These are phyloP conservation scores for Groenewaldozyma tartarivorans DNA, from an alignment of 805 yeast genomes.

Conservation along the genomic window DNA sequence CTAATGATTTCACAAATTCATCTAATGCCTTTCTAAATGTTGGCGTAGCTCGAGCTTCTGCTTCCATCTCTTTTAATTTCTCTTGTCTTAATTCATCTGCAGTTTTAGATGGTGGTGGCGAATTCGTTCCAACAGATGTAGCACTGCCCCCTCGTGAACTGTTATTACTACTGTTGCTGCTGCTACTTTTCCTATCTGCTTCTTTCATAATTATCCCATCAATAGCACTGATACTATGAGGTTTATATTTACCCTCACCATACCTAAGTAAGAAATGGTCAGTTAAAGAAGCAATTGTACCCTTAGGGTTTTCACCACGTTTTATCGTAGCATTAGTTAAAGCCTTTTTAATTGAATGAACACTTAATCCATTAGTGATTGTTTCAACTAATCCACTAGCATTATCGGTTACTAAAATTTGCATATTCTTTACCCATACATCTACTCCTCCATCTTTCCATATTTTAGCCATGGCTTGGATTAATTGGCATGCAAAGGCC, in stretches of 20 bases:
- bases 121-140: neutral
- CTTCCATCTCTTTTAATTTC: neutral
- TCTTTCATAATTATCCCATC: too few species aligned
- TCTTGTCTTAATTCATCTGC: neutral
- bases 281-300: conserved; percentile 57
- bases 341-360: conserved; percentile 91
- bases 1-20: conserved; percentile 76
- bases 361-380: conserved; percentile 85
- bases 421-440: conserved; percentile 91
- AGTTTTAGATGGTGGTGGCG: neutral
- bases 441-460: conserved; percentile 66
- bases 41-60: conserved; percentile 23
- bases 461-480: conserved; percentile 73
- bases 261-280: conserved; percentile 74
- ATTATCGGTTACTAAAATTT: conserved; percentile 82
- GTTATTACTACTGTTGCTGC: neutral
- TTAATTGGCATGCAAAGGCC: conserved; percentile 93
- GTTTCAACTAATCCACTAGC: conserved; percentile 92
- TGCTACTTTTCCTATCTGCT: neutral
- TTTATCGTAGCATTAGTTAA: conserved; percentile 64
- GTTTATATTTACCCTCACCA: conserved; percentile 38
- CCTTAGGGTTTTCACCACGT: conserved; percentile 60
- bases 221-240: neutral
- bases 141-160: neutral
- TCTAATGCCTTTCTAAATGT: conserved; percentile 66